A percentile compares a stretch with the other conserved stretches of the same genome.
phyloP scores from a whole-genome alignment of 805 yeast species.

The Cephaloascus albidus region DNA sequence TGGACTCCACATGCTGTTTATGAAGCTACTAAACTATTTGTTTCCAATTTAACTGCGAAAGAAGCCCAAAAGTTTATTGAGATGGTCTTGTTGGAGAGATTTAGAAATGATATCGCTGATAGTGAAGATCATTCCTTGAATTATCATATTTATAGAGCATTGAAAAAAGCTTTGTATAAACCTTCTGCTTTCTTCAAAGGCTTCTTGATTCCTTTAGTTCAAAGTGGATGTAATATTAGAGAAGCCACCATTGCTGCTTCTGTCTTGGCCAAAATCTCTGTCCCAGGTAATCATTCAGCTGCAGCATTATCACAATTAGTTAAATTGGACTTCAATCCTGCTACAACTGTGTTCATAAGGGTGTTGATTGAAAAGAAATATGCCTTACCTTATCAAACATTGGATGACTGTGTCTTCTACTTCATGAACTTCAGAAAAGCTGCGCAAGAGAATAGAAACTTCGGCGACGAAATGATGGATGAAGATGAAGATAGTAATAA shows the following conservation, averaged over 20 bases:
- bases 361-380: conserved; percentile 88
- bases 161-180: conserved; percentile 88
- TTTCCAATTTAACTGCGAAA: conserved; percentile 77
- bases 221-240: conserved; percentile 79
- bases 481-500: conserved; percentile 23
- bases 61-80: conserved; percentile 84
- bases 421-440: conserved; percentile 82
- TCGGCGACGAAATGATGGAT: conserved; percentile 21
- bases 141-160: conserved; percentile 85
- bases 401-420: conserved; percentile 89
- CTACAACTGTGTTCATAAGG: conserved; percentile 84
- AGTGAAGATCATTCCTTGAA: conserved; percentile 72
- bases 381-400: conserved; percentile 93
- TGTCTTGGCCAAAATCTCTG: conserved; percentile 77
- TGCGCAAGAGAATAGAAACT: conserved; percentile 30
- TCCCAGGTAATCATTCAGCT: conserved; percentile 92
- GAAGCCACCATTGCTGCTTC: conserved; percentile 96
- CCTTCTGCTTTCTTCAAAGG: conserved; percentile 98
- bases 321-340: conserved; percentile 75
- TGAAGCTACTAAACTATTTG: conserved; percentile 92
- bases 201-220: conserved; percentile 83
- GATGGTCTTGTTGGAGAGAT: conserved; percentile 58
- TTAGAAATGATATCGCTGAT: conserved; percentile 62
- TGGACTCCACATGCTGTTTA: conserved; percentile 96
- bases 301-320: conserved; percentile 85